These are phyloP conservation scores for Friedmanniomyces simplex DNA, from an alignment of 495 filamentous ascomycete species.

Conservation along the genomic window DNA sequence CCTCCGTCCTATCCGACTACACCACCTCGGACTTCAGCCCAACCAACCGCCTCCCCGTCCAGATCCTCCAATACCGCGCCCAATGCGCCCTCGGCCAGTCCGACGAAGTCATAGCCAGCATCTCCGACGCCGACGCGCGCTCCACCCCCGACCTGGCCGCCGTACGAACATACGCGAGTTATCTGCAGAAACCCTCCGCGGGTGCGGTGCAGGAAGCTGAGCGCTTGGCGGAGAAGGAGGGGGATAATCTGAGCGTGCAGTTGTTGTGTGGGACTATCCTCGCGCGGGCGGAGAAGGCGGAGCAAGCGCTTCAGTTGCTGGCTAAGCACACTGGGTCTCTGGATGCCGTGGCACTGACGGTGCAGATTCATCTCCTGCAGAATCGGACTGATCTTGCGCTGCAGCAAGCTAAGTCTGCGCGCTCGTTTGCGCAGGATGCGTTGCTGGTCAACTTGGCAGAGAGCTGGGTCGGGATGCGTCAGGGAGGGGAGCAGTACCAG, in stretches of 20 bases:
- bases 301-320: conserved; percentile 72
- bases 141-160: conserved; percentile 65
- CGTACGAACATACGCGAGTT: conserved; percentile 66
- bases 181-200: conserved; percentile 41
- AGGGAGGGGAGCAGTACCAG: conserved; percentile 97
- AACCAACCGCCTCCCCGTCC: conserved; percentile 67
- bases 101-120: conserved; percentile 56
- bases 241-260: conserved; percentile 74
- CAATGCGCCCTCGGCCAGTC: conserved; percentile 70
- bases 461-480: conserved; percentile 81
- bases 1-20: conserved; percentile 62
- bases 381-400: conserved; percentile 82
- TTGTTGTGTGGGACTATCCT: conserved; percentile 68
- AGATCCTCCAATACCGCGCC: conserved; percentile 68
- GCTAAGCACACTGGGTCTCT: conserved; percentile 70
- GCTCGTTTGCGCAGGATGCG: conserved; percentile 92
- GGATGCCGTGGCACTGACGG: conserved; percentile 46
- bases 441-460: conserved; percentile 90
- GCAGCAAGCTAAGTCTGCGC: conserved; percentile 80
- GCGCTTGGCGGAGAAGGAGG: conserved; percentile 49
- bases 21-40: conserved; percentile 63
- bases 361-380: conserved; percentile 85
- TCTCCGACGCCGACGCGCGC: conserved; percentile 52
- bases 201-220: conserved; percentile 53
- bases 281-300: conserved; percentile 61